Base-by-base conservation (phyloP, 495 filamentous ascomycete species). In the Penicillium lividum region DNA sequence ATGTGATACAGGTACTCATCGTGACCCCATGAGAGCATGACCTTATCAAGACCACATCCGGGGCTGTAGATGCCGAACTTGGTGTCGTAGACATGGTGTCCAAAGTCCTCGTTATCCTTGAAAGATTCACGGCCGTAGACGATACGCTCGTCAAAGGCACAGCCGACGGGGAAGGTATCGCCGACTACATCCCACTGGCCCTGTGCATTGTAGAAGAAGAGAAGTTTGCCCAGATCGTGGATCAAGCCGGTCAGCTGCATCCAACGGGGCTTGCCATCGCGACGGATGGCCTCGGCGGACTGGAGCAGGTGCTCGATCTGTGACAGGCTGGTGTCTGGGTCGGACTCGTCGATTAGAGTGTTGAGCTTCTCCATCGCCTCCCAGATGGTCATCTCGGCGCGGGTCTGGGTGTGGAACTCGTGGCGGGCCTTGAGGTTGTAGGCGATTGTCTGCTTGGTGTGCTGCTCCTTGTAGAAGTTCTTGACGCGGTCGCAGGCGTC, bases 151-250 rank as follows among this genome's bases (percentile, higher is more conserved):
- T 91, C 87, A 60, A 93, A 95, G 47, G 76, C 82, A 64, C 90
- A 93, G 53, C 92, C 92, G n/a, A 96, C 89, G 31, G 92, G 91
- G 75, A 95, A 95, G 0, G 90, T 93, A 65, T 96, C 92, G 15
- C 92, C 92, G 10, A 96, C 91, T 13, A 95, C 90, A 65, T 94
- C 92, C 92, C 92, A 95, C 69, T 96, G 92, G 47, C 92, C 91
- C 56, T 87, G 73, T 9, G 87, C 89, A 51, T 84, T 87, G 71
- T 86, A 90, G 75, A 94, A 92, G 80, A 85, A 93, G 33, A 95
- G 83, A 15, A 95, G 81, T 74, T 95, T 96, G 61, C 92, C 92
- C 13, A 95, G 80, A 61, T 95, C 92, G 71, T 96, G 92, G 61
- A 96, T 88, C n/a, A 95, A 80, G 1, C 92, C 91, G 0, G 86